These are phyloP conservation scores for Torulaspora globosa DNA, from an alignment of 1,139 yeast genomes.

Conservation along the genomic window DNA sequence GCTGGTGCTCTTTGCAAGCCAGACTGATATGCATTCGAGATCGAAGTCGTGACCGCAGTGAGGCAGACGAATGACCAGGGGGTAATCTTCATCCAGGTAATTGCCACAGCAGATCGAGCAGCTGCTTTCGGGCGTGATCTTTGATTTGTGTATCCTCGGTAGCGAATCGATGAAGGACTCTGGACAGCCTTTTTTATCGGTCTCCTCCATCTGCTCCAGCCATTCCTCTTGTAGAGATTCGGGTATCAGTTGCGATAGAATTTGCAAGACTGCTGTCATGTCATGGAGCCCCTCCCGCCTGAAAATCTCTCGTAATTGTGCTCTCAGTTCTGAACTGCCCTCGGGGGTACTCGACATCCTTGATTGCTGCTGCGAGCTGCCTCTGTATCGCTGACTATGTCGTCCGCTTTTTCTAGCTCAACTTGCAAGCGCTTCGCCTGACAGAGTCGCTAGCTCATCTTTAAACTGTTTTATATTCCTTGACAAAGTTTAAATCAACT, in stretches of 20 bases:
- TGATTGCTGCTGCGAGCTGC: not conserved
- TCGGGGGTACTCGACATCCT: slow-evolving; percentile 2
- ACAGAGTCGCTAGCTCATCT: not conserved
- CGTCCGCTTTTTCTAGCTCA: not conserved
- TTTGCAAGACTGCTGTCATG: slow-evolving; percentile 25
- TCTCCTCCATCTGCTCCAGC: slow-evolving; percentile 24
- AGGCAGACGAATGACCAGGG: slow-evolving; percentile 75
- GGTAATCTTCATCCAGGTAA: slow-evolving; percentile 69
- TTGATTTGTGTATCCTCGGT: slow-evolving; percentile 58
- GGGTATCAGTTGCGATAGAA: slow-evolving; percentile 30
- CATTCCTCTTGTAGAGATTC: slow-evolving; percentile 30
- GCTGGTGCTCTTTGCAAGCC: slow-evolving; percentile 75
- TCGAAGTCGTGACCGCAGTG: slow-evolving; percentile 77
- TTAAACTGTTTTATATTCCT: not conserved
- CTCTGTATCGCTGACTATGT: not conserved
- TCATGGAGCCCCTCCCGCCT: slow-evolving; percentile 21
- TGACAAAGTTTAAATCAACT: not conserved
- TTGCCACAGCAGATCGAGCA: slow-evolving; percentile 84
- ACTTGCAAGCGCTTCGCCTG: not conserved
- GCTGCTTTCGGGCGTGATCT: slow-evolving; percentile 50
- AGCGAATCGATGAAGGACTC: slow-evolving; percentile 69
- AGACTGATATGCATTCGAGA: slow-evolving; percentile 84
- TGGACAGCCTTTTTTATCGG: slow-evolving; percentile 52
- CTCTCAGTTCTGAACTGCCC: slow-evolving; percentile 13
- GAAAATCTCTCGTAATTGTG: slow-evolving; percentile 24